Conservation (phyloP, 2,329 filamentous ascomycete genomes). For the Fusarium sp. region DNA sequence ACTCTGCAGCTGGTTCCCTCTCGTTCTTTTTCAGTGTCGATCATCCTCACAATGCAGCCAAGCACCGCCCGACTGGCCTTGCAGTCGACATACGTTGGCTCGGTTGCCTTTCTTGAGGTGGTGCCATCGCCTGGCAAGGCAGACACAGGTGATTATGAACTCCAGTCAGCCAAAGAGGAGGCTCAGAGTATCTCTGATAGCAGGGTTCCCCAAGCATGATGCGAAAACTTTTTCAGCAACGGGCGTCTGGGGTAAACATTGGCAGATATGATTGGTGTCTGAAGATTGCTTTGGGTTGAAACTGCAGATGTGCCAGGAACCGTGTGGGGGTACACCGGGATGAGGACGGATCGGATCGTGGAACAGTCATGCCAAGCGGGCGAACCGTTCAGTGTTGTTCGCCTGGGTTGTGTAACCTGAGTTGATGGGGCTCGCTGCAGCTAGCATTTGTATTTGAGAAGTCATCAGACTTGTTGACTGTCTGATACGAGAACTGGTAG, state of each 20-base stretch:
- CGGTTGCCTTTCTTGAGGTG: constrained; percentile 32
- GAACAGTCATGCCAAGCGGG: constrained; percentile 6
- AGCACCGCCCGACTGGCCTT: constrained; percentile 8
- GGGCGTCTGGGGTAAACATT: constrained; percentile 36
- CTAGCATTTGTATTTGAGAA: background rate
- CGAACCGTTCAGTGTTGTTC: constrained; percentile 19
- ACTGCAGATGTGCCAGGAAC: constrained; percentile 26
- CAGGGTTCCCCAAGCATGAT: constrained; percentile 19
- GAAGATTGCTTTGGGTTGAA: constrained; percentile 19
- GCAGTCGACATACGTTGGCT: constrained; percentile 3
- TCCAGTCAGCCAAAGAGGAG: constrained; percentile 8
- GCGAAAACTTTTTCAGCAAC: constrained; percentile 32
- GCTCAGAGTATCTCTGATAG: background rate
- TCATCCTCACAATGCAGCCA: constrained; percentile 12
- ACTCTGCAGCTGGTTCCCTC: constrained; percentile 36
- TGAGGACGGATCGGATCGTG: constrained; percentile 28
- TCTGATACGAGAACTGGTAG: background rate
- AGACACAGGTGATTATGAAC: constrained; percentile 10
- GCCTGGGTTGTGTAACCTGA: constrained; percentile 17
- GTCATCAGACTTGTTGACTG: background rate
- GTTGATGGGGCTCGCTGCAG: background rate
- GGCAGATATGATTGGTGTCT: constrained; percentile 27
- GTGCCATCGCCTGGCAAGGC: constrained; percentile 29
- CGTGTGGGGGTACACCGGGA: constrained; percentile 8
- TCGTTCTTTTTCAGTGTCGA: constrained; percentile 4